phyloP scores from a whole-genome alignment of 83 land plant species.

The Picea engelmannii region DNA sequence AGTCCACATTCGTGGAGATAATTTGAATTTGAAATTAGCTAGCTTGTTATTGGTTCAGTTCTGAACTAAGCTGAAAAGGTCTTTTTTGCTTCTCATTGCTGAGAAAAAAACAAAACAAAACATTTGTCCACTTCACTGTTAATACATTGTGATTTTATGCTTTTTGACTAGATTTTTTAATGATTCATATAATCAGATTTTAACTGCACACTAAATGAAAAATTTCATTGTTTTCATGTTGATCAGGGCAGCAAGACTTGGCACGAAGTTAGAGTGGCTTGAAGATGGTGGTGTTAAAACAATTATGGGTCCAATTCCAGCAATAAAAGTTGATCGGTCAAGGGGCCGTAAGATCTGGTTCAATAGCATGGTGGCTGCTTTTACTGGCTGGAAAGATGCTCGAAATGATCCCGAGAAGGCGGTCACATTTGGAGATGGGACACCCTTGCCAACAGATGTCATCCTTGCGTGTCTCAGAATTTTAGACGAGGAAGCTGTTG shows the following conservation, averaged over 20 bases:
- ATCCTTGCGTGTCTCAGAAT: constrained; percentile 75
- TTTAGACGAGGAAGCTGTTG: constrained; percentile 79
- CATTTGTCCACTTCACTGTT: no score
- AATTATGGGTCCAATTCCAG: constrained; percentile 93
- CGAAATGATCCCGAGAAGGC: constrained; percentile 90
- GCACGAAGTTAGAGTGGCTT: constrained; percentile 86
- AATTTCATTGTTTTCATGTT: neutral
- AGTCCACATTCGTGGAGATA: no score
- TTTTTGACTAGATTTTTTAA: no score
- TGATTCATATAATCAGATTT: neutral
- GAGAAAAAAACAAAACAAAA: no score
- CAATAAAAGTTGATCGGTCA: constrained; percentile 65
- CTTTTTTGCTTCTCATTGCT: no score
- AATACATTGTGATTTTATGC: no score
- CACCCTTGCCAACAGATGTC: constrained; percentile 76
- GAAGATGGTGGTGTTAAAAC: constrained; percentile 77
- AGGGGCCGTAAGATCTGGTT: constrained; percentile 89
- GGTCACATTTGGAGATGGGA: constrained; percentile 87
- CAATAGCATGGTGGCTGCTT: constrained; percentile 98
- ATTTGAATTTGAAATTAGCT: no score
- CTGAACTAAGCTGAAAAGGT: no score
- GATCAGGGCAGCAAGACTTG: constrained; percentile 80
- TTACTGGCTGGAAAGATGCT: constrained; percentile 92
- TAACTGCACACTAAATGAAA: no score
- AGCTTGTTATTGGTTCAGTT: no score